These are phyloP conservation scores for Collybiopsis confluens DNA, from an alignment of 768 basidiomycete genomes.

Conservation along the genomic window DNA sequence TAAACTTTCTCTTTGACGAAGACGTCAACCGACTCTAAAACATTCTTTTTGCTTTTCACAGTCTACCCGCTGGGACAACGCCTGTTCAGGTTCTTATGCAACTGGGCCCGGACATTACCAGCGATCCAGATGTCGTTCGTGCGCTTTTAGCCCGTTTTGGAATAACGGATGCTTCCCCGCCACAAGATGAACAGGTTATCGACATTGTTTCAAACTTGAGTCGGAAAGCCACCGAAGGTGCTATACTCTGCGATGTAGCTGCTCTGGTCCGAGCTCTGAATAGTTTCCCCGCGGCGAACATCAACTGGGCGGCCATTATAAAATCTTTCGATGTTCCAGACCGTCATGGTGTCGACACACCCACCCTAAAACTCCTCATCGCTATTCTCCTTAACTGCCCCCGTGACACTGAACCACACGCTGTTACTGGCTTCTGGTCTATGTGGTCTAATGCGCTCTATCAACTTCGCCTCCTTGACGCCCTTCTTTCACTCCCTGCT, in stretches of 20 bases:
- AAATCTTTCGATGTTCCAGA: slow-evolving; percentile 83
- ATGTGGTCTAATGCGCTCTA: slow-evolving; percentile 82
- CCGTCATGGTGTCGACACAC: slow-evolving; percentile 82
- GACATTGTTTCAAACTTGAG: slow-evolving; percentile 70
- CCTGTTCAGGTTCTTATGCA: slow-evolving; percentile 74
- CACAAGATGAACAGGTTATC: slow-evolving; percentile 63
- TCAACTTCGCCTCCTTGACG: slow-evolving; percentile 84
- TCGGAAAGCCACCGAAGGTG: slow-evolving; percentile 69
- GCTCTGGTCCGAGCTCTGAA: slow-evolving; percentile 68
- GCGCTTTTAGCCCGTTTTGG: slow-evolving; percentile 73
- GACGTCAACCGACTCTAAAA: slow-evolving; percentile 12
- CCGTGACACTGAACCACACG: slow-evolving; percentile 70
- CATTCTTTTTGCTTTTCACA: slow-evolving; percentile 28
- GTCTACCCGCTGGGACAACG: slow-evolving; percentile 62
- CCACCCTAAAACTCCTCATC: slow-evolving; percentile 84
- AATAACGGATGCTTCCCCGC: slow-evolving; percentile 67
- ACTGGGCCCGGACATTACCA: slow-evolving; percentile 75
- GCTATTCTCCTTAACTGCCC: slow-evolving; percentile 82
- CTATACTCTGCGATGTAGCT: slow-evolving; percentile 68
- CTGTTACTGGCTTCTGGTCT: slow-evolving; percentile 82
- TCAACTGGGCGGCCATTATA: slow-evolving; percentile 83
- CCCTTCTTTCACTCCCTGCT: slow-evolving; percentile 79
- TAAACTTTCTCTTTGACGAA: slow-evolving; percentile 25
- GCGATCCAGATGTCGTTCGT: slow-evolving; percentile 65
- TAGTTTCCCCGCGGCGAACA: slow-evolving; percentile 61